A percentile compares a stretch with the other conserved stretches of the same genome.
Conservation (phyloP, 148 eudicot species). For the Cornus florida region DNA sequence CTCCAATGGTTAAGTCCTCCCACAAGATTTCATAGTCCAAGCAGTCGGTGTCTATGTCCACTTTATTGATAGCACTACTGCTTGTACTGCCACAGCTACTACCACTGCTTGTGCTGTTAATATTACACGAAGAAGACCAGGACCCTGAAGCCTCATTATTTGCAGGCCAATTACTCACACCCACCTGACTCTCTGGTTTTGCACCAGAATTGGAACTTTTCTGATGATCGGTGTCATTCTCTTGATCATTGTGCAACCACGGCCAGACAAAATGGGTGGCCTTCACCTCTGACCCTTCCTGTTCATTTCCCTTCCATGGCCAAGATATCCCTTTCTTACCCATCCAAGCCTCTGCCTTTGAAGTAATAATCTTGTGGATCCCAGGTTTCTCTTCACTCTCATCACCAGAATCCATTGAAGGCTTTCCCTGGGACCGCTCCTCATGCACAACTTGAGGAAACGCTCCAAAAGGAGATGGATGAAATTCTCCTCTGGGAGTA, state of each 20-base stretch:
- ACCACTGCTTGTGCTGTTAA: constrained; percentile 70
- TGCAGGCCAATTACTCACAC: constrained; percentile 39
- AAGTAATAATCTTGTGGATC: constrained; percentile 54
- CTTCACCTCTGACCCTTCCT: constrained; percentile 43
- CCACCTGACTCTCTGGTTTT: constrained; percentile 42
- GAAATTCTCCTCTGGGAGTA: constrained; percentile 72
- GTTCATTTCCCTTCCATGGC: constrained; percentile 72
- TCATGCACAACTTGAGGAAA: constrained; percentile 39
- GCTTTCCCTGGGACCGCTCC: constrained; percentile 42
- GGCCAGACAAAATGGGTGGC: constrained; percentile 49
- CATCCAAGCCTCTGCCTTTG: constrained; percentile 83
- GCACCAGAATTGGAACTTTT: constrained; percentile 17
- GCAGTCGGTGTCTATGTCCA: constrained; percentile 61
- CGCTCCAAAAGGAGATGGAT: constrained; percentile 51
- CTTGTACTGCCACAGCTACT: constrained; percentile 81
- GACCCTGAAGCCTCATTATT: constrained; percentile 63
- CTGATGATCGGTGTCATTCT: constrained; percentile 29
- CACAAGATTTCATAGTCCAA: constrained; percentile 81
- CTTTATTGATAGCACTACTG: constrained; percentile 63
- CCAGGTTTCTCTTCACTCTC: constrained; percentile 55
- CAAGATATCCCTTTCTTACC: constrained; percentile 60
- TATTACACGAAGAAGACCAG: constrained; percentile 61
- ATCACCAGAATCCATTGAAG: constrained; percentile 50
- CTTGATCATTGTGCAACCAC: constrained; percentile 60
- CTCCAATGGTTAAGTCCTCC: constrained; percentile 85